These are phyloP conservation scores for Metroxylon sagu DNA, from an alignment of 176 grass and related monocot species.

Conservation along the genomic window DNA sequence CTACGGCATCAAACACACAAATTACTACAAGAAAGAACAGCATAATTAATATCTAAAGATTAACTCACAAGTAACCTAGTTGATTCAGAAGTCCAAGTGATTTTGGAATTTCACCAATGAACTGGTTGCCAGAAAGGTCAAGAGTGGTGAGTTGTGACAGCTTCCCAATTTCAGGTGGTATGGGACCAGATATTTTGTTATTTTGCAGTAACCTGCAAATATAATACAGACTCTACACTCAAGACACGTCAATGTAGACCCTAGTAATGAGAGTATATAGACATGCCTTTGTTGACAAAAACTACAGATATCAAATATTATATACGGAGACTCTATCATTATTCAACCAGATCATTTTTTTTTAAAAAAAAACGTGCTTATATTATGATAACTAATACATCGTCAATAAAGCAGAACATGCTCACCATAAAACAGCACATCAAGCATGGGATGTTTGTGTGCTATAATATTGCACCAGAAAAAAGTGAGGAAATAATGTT, in stretches of 20 bases:
- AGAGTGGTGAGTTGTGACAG: slow-evolving; percentile 64
- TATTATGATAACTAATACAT: no score
- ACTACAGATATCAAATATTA: background rate
- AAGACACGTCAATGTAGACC: background rate
- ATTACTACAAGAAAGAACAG: background rate
- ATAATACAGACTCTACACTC: no score
- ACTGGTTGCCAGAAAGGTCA: slow-evolving; percentile 87
- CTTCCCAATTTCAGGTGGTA: slow-evolving; percentile 84
- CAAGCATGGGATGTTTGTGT: no score
- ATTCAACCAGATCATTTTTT: no score
- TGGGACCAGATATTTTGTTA: slow-evolving; percentile 75
- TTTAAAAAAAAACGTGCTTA: no score
- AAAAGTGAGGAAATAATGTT: no score
- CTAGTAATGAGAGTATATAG: background rate
- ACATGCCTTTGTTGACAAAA: background rate
- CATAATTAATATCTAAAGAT: background rate
- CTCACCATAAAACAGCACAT: no score
- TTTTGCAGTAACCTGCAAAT: slow-evolving; percentile 77
- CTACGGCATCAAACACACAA: background rate
- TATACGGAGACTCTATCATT: no score
- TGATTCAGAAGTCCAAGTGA: slow-evolving; percentile 62
- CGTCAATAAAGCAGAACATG: no score
- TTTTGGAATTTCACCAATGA: slow-evolving; percentile 71
- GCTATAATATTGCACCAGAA: no score
- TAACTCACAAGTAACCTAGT: slow-evolving; percentile 85